Conservation (phyloP, 176 grass and related monocot genomes). For the Themeda triandra region DNA sequence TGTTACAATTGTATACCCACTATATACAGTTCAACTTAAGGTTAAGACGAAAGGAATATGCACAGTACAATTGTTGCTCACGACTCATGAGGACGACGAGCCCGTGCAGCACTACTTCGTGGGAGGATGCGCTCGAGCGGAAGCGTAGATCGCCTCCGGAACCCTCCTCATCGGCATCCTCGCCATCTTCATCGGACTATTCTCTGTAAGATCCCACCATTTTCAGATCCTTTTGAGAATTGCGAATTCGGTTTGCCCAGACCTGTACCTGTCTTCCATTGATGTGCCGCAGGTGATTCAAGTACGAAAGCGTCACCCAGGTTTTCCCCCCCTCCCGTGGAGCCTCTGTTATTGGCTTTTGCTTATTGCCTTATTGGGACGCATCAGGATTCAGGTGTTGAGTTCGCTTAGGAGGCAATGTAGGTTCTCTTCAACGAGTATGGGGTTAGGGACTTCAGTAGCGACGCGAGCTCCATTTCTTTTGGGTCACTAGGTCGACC, state of each 20-base stretch:
- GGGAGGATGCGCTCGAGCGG: too few relatives aligned
- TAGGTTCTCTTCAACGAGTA: neutral
- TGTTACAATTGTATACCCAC: too few relatives aligned
- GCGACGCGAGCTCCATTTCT: neutral
- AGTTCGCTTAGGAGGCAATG: neutral
- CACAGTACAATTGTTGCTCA: too few relatives aligned
- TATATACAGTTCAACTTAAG: too few relatives aligned
- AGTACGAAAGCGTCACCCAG: conserved; percentile 99
- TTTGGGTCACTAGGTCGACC: neutral
- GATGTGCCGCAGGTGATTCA: conserved; percentile 69
- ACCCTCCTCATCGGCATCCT: conserved; percentile 87
- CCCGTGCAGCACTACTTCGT: too few relatives aligned
- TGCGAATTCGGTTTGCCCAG: neutral
- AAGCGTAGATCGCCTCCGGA: conserved; percentile 47
- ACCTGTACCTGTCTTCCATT: neutral
- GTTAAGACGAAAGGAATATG: too few relatives aligned
- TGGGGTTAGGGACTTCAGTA: neutral
- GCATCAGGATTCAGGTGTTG: neutral
- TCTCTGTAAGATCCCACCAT: conserved; percentile 70
- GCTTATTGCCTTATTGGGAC: neutral
- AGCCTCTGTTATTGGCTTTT: neutral
- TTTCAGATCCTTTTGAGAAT: neutral
- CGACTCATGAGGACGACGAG: too few relatives aligned
- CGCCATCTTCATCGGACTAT: conserved; percentile 96
- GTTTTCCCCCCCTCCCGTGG: conserved; percentile 10